A percentile compares a stretch with the other conserved stretches of the same genome.
phyloP scores from a whole-genome alignment of 139 green algal genomes.

The Diplosphaera chodatii region DNA sequence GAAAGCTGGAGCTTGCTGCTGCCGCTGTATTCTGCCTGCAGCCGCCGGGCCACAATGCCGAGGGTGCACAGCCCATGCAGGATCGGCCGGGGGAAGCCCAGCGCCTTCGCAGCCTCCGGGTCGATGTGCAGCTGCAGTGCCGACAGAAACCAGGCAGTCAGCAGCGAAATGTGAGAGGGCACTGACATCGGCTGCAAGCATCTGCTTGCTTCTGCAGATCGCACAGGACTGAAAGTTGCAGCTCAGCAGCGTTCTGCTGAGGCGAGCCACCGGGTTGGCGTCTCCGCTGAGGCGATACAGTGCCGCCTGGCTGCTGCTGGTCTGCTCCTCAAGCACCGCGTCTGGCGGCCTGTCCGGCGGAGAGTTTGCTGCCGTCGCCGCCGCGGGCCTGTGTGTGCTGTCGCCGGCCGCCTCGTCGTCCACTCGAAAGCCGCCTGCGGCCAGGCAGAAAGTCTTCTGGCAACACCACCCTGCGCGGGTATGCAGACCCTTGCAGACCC shows the following conservation, averaged over 20 bases:
- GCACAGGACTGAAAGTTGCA: too few species aligned
- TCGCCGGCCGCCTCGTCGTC: too few species aligned
- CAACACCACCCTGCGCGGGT: too few species aligned
- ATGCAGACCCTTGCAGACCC: too few species aligned
- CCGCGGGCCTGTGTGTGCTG: background rate
- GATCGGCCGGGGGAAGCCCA: constrained; percentile 46
- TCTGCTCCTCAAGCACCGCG: constrained; percentile 7
- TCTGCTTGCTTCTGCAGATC: too few species aligned
- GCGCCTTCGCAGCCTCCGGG: constrained; percentile 25
- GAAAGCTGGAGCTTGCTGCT: constrained; percentile 15
- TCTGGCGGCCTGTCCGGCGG: constrained; percentile 25
- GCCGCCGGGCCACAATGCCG: constrained; percentile 32
- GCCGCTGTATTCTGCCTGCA: constrained; percentile 21
- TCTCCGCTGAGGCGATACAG: constrained; percentile 54
- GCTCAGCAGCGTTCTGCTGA: too few species aligned
- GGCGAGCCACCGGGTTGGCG: constrained; percentile 30
- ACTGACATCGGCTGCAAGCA: too few species aligned
- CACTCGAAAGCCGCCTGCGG: too few species aligned
- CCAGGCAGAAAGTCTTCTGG: too few species aligned
- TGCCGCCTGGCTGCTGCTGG: constrained; percentile 26
- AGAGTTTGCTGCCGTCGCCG: constrained; percentile 24
- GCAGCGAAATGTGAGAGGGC: too few species aligned
- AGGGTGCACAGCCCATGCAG: constrained; percentile 64
- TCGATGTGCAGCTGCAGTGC: constrained; percentile 40
- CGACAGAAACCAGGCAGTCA: too few species aligned